Evolutionary conservation across 768 basidiomycete species (phyloP).

Genomic region (Pholiota microspora): DNA sequence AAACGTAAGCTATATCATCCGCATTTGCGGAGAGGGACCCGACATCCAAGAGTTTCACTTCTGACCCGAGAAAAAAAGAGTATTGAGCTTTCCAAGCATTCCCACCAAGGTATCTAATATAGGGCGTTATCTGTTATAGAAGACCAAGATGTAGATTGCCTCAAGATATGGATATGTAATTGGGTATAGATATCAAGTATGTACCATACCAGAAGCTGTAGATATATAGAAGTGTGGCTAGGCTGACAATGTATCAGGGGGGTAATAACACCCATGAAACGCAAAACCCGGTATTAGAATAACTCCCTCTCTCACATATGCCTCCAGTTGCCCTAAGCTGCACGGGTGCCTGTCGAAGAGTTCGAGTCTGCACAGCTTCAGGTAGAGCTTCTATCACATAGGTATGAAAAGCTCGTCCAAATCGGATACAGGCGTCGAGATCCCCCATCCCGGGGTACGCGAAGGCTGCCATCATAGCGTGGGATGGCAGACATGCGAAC

Average conservation of each 20-base stretch:
- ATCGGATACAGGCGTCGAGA: constrained; percentile 9
- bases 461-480: constrained; percentile 11
- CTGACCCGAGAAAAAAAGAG: neutral
- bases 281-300: constrained; percentile 9
- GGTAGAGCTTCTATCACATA: constrained; percentile 12
- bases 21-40: neutral
- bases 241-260: constrained; percentile 17
- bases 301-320: constrained; percentile 12
- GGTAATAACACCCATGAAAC: constrained; percentile 17
- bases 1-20: neutral
- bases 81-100: constrained; percentile 1
- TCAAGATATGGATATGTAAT: neutral
- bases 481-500: neutral
- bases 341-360: constrained; percentile 13
- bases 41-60: neutral
- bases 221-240: constrained; percentile 14
- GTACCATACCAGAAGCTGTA: neutral
- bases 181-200: neutral
- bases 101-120: neutral
- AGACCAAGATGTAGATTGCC: too few relatives aligned
- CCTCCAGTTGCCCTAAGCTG: neutral
- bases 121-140: too few relatives aligned
- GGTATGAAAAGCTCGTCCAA: constrained; percentile 8
- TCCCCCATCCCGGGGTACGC: constrained; percentile 15
- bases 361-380: constrained; percentile 13